A percentile compares a stretch with the other conserved stretches of the same genome.
These are phyloP conservation scores for Chloranthus sessilifolius DNA, from an alignment of 164 flowering plant species.

Conservation along the genomic window DNA sequence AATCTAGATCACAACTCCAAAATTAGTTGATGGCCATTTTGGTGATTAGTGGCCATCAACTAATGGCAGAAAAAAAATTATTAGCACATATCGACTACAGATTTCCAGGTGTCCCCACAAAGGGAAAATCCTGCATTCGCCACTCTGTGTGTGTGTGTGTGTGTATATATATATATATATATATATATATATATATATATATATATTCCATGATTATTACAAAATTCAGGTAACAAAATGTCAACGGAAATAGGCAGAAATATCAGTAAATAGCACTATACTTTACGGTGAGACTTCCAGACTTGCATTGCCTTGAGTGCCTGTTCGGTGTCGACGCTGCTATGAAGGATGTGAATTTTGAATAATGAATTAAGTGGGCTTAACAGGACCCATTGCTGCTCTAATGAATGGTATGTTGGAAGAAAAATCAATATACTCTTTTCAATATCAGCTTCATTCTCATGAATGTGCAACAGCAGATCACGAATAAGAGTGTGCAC, in stretches of 20 bases:
- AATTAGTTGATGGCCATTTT: too few relatives aligned
- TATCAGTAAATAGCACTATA: constrained; percentile 10
- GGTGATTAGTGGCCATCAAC: too few relatives aligned
- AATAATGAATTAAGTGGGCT: constrained; percentile 46
- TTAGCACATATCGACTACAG: too few relatives aligned
- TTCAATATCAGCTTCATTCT: constrained; percentile 76
- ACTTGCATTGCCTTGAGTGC: constrained; percentile 87
- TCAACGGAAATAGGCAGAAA: neutral
- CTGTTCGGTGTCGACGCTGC: constrained; percentile 86
- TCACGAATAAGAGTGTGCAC: constrained; percentile 75
- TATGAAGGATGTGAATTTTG: constrained; percentile 82
- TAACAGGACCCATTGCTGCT: constrained; percentile 73
- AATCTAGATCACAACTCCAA: too few relatives aligned
- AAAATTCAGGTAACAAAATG: too few relatives aligned
- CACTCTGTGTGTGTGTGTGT: too few relatives aligned
- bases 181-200: too few relatives aligned
- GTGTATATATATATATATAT: too few relatives aligned
- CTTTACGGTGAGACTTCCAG: constrained; percentile 86
- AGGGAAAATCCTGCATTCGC: too few relatives aligned
- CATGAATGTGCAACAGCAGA: constrained; percentile 72
- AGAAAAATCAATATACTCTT: constrained; percentile 94
- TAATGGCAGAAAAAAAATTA: too few relatives aligned
- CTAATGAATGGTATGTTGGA: constrained; percentile 83
- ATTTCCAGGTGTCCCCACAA: too few relatives aligned
- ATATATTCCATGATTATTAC: too few relatives aligned